Evolutionary conservation across 495 filamentous ascomycete genomes (phyloP).

Genomic region (Entonaema liquescens): DNA sequence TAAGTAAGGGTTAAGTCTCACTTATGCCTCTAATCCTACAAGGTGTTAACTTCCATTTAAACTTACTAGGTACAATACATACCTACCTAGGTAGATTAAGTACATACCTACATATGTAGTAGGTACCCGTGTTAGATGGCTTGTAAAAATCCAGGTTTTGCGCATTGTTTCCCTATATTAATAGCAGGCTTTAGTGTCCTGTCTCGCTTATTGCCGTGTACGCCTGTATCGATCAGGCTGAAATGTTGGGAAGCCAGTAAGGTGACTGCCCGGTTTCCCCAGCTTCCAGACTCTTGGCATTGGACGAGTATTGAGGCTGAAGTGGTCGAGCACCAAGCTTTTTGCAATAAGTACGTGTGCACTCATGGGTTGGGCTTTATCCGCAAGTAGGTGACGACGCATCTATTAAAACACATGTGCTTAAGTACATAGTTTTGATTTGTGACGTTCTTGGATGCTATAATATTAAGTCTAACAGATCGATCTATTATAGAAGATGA

Average conservation of each 20-base stretch:
- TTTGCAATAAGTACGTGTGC: conserved; percentile 10
- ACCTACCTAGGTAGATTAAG: neutral
- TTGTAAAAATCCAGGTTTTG: conserved; percentile 18
- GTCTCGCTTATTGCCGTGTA: conserved; percentile 34
- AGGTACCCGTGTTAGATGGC: conserved; percentile 1
- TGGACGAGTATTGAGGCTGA: conserved; percentile 40
- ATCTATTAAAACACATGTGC: conserved; percentile 1
- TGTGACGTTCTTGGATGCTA: conserved; percentile 1
- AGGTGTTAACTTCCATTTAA: neutral
- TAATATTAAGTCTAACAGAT: too few relatives aligned
- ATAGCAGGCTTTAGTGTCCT: conserved; percentile 16
- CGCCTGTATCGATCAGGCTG: conserved; percentile 32
- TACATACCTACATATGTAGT: too few relatives aligned
- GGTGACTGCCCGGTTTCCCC: conserved; percentile 27
- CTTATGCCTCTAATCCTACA: neutral
- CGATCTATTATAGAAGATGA: neutral
- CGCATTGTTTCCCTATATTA: conserved; percentile 2
- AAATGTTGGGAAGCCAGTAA: conserved; percentile 35
- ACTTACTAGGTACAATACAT: too few relatives aligned
- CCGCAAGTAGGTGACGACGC: conserved; percentile 22
- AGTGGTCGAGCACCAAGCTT: conserved; percentile 32
- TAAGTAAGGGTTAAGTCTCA: conserved; percentile 1
- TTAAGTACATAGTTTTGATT: conserved; percentile 2
- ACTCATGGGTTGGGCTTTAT: conserved; percentile 26
- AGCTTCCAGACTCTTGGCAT: conserved; percentile 41